A percentile compares a stretch with the other conserved stretches of the same genome.
These are phyloP conservation scores for Ciborinia camelliae DNA, from an alignment of 2,329 filamentous ascomycete genomes.

Conservation along the genomic window DNA sequence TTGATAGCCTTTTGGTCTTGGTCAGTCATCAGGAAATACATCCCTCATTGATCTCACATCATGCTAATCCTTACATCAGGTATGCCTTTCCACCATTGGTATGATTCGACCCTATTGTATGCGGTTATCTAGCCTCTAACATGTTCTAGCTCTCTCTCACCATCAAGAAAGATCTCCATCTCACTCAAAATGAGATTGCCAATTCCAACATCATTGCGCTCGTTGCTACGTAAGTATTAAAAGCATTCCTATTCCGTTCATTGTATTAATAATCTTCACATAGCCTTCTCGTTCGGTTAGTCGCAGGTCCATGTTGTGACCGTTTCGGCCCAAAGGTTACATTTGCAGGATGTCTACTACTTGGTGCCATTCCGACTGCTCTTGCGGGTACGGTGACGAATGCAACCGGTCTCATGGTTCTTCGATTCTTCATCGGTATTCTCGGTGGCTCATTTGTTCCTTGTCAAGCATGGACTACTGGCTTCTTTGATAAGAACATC, in stretches of 20 bases:
- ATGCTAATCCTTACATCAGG: constrained; percentile 40
- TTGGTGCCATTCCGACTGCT: constrained; percentile 76
- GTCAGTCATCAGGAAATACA: constrained; percentile 49
- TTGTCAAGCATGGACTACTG: constrained; percentile 89
- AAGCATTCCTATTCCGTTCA: background rate
- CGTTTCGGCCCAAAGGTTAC: constrained; percentile 75
- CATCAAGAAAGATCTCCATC: constrained; percentile 73
- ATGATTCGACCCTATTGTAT: background rate
- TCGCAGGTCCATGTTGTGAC: constrained; percentile 83
- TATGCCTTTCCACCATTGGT: constrained; percentile 76
- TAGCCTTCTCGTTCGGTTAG: constrained; percentile 65
- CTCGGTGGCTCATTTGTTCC: constrained; percentile 77
- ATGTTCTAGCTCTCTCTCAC: constrained; percentile 47
- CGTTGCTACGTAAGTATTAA: constrained; percentile 51
- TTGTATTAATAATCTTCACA: constrained; percentile 6
- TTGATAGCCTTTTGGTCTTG: constrained; percentile 87
- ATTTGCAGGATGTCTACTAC: constrained; percentile 72
- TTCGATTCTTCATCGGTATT: constrained; percentile 78
- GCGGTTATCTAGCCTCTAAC: constrained; percentile 40
- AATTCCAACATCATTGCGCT: constrained; percentile 91
- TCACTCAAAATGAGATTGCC: constrained; percentile 67
- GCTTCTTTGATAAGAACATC: constrained; percentile 89
- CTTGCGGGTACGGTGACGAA: constrained; percentile 74
- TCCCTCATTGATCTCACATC: constrained; percentile 57
- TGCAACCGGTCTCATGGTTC: constrained; percentile 63